phyloP scores from a whole-genome alignment of 352 stramenopile species.

The Salisapilia sapeloensis region DNA sequence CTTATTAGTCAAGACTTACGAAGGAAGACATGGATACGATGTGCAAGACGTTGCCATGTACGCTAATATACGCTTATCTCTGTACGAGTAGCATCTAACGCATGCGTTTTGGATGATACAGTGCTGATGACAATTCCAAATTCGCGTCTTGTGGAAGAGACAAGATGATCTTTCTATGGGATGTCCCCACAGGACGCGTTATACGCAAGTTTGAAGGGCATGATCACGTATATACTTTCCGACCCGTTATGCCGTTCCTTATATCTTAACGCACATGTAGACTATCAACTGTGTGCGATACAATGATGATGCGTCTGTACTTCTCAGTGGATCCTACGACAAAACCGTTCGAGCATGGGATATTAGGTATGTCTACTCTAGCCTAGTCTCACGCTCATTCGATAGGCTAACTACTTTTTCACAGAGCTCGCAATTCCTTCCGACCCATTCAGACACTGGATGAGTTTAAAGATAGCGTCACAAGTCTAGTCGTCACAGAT shows the following conservation, averaged over 20 bases:
- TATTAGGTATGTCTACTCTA: constrained; percentile 19
- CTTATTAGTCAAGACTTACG: constrained; percentile 74
- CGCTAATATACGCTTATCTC: constrained; percentile 2
- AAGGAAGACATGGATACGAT: constrained; percentile 76
- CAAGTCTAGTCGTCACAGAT: constrained; percentile 49
- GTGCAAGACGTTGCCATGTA: constrained; percentile 82
- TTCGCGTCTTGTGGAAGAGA: constrained; percentile 80
- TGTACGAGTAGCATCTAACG: background rate
- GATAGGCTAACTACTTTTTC: background rate
- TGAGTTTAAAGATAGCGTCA: constrained; percentile 82
- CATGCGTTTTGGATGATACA: constrained; percentile 4
- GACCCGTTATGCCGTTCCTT: background rate
- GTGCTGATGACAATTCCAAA: constrained; percentile 66
- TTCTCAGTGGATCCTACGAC: constrained; percentile 79
- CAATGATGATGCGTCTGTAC: constrained; percentile 62
- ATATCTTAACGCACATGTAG: constrained; percentile 6
- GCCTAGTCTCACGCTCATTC: background rate
- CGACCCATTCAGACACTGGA: constrained; percentile 73
- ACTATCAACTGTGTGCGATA: constrained; percentile 75
- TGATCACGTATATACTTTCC: constrained; percentile 22
- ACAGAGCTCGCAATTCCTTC: constrained; percentile 51
- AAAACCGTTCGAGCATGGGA: constrained; percentile 74
- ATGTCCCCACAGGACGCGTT: constrained; percentile 68
- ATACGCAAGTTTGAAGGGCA: constrained; percentile 84
- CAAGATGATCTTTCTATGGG: constrained; percentile 78